A percentile compares a stretch with the other conserved stretches of the same genome.
phyloP scores from a whole-genome alignment of 2,329 filamentous ascomycete genomes.

The Delphinella strobiligena region DNA sequence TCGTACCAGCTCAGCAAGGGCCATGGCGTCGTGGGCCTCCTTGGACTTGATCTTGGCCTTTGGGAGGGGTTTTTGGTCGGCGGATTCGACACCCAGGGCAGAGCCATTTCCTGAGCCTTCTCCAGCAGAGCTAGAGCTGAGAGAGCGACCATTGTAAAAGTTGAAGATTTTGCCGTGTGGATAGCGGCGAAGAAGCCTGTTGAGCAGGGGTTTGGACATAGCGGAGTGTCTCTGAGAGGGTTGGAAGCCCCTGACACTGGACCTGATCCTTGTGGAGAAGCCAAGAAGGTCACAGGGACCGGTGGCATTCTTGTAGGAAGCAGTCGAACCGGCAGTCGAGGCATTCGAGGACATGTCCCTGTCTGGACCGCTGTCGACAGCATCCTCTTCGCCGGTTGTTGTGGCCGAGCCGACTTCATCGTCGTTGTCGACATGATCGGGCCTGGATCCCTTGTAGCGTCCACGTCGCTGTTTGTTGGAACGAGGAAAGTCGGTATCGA shows the following conservation, averaged over 20 bases:
- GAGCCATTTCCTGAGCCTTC: constrained; percentile 1
- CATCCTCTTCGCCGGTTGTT: not conserved
- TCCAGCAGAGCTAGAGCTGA: constrained; percentile 14
- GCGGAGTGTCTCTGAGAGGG: constrained; percentile 5
- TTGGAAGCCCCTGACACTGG: constrained; percentile 9
- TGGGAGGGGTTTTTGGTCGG: not conserved
- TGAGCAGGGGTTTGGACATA: constrained; percentile 8
- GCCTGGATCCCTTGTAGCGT: constrained; percentile 1
- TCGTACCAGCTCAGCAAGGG: constrained; percentile 11
- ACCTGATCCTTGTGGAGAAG: constrained; percentile 9
- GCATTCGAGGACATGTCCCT: not conserved
- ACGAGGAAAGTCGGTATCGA: constrained; percentile 17
- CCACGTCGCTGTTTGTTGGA: constrained; percentile 1
- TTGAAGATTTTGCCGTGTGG: constrained; percentile 17
- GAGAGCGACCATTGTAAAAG: constrained; percentile 12
- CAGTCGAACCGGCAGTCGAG: not conserved
- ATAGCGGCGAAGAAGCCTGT: constrained; percentile 13
- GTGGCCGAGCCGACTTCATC: not conserved
- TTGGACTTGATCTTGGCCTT: not conserved
- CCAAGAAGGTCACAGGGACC: constrained; percentile 8
- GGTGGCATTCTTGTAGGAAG: not conserved
- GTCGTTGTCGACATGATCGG: not conserved
- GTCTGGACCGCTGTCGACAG: no score
- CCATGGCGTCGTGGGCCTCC: not conserved
- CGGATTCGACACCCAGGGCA: not conserved